phyloP scores from a whole-genome alignment of 345 rosid species.

The Limnanthes douglasii region DNA sequence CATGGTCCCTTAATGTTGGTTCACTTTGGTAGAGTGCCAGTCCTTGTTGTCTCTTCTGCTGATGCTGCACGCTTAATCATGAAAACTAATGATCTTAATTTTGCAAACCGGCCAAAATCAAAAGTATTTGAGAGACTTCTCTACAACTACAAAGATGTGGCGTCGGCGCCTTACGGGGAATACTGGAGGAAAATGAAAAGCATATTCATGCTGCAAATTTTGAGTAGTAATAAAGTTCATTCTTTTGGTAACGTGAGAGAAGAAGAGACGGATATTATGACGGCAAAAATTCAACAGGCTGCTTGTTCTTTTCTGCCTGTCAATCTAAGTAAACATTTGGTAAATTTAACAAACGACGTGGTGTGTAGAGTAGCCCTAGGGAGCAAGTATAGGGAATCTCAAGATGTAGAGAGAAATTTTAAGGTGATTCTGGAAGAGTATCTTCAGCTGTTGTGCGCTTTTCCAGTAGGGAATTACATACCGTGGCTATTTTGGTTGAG shows the following conservation, averaged over 20 bases:
- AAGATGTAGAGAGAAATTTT: conserved; percentile 24
- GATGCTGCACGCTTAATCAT: conserved; percentile 27
- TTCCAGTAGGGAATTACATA: conserved; percentile 27
- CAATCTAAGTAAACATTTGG: conserved; percentile 22
- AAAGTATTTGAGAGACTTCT: conserved; percentile 14
- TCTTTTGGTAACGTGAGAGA: conserved; percentile 19
- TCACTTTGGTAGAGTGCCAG: conserved; percentile 27
- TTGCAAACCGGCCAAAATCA: conserved; percentile 26
- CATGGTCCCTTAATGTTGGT: conserved; percentile 52
- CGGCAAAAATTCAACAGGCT: conserved; percentile 11
- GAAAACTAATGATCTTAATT: conserved; percentile 40
- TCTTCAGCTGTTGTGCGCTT: conserved; percentile 14
- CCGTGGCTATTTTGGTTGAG: conserved; percentile 52
- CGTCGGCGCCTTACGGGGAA: conserved; percentile 42
- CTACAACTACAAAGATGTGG: conserved; percentile 18
- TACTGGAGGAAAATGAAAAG: conserved; percentile 61
- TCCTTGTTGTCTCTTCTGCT: conserved; percentile 37
- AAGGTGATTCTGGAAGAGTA: conserved; percentile 17
- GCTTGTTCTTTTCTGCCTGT: conserved; percentile 7
- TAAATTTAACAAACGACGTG: conserved; percentile 21
- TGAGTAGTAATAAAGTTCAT: conserved; percentile 33
- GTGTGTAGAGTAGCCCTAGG: conserved; percentile 41
- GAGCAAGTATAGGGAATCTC: conserved; percentile 30
- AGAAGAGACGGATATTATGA: conserved; percentile 25
- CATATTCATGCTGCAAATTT: conserved; percentile 25